Percentiles rank a stretch among this genome's conserved stretches.
phyloP scores from a whole-genome alignment of 73 alveolate species.

The Stentor coeruleus region DNA sequence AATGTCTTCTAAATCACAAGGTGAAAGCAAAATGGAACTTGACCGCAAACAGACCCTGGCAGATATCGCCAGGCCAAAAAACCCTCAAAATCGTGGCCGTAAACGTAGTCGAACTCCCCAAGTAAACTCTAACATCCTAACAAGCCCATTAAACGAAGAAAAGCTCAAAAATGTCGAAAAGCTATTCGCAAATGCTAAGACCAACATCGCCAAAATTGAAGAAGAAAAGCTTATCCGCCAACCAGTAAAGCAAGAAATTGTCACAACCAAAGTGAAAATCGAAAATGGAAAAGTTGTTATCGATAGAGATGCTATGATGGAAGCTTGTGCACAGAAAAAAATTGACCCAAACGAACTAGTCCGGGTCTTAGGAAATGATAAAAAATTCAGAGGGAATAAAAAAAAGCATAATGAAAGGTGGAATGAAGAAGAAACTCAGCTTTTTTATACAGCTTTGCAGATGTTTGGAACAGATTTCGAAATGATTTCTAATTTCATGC shows the following conservation, averaged over 20 bases:
- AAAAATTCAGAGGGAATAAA: neutral
- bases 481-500: slow-evolving; percentile 13
- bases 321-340: slow-evolving; percentile 9
- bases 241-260: neutral
- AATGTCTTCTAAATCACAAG: no score
- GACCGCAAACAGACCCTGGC: slow-evolving; percentile 13
- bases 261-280: neutral
- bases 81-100: neutral
- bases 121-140: neutral
- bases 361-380: neutral
- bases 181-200: slow-evolving; percentile 12
- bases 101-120: neutral
- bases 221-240: neutral
- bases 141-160: neutral
- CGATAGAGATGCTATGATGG: neutral
- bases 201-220: slow-evolving; percentile 1
- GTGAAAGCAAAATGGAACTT: slow-evolving; percentile 7
- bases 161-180: neutral
- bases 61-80: neutral
- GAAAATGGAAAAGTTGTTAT: slow-evolving; percentile 21
- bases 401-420: slow-evolving; percentile 20
- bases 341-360: neutral
- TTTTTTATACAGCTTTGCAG: slow-evolving; percentile 23
- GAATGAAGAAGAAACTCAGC: slow-evolving; percentile 10
- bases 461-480: slow-evolving; percentile 24